These are phyloP conservation scores for Didymella arachidicola DNA, from an alignment of 2,329 filamentous ascomycete species.

Conservation along the genomic window DNA sequence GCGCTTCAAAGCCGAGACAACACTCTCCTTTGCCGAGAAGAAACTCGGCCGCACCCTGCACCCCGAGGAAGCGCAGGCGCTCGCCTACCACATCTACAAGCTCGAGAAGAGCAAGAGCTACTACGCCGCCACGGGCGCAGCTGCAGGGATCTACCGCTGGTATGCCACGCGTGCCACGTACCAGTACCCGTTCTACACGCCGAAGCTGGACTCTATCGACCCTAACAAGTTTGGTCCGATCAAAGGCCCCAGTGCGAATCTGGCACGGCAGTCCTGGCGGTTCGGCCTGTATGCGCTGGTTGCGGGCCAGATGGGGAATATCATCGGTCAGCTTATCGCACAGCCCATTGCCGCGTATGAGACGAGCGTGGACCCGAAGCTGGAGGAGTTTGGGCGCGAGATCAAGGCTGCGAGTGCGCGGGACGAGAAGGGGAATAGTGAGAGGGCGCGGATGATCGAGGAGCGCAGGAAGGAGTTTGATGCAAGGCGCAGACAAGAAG, in stretches of 20 bases:
- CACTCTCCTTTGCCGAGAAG: slow-evolving; percentile 44
- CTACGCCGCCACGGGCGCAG: slow-evolving; percentile 47
- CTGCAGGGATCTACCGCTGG: slow-evolving; percentile 43
- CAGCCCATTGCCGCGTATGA: slow-evolving; percentile 46
- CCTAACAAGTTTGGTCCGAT: slow-evolving; percentile 49
- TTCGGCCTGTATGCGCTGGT: slow-evolving; percentile 37
- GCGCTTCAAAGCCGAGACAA: slow-evolving; percentile 42
- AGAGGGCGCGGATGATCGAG: slow-evolving; percentile 30
- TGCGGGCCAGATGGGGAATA: slow-evolving; percentile 41
- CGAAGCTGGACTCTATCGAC: slow-evolving; percentile 49
- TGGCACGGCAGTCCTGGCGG: slow-evolving; percentile 40
- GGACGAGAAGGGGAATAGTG: slow-evolving; percentile 21
- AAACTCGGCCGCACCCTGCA: slow-evolving; percentile 50
- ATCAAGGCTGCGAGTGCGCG: slow-evolving; percentile 39
- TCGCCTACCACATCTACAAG: slow-evolving; percentile 52
- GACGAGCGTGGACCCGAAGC: slow-evolving; percentile 50
- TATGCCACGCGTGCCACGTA: slow-evolving; percentile 46
- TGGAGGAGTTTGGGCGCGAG: slow-evolving; percentile 51
- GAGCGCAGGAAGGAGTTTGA: slow-evolving; percentile 32
- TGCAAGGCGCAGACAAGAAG: slow-evolving; percentile 25
- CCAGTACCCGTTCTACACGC: slow-evolving; percentile 54
- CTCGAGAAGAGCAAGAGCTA: slow-evolving; percentile 51
- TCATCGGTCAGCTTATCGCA: slow-evolving; percentile 45
- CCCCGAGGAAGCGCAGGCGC: slow-evolving; percentile 53
- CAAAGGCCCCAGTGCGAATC: slow-evolving; percentile 45